Percentiles rank a stretch among this genome's conserved stretches.
These are phyloP conservation scores for Magnaporthiopsis poae DNA, from an alignment of 2,329 filamentous ascomycete species.

Conservation along the genomic window DNA sequence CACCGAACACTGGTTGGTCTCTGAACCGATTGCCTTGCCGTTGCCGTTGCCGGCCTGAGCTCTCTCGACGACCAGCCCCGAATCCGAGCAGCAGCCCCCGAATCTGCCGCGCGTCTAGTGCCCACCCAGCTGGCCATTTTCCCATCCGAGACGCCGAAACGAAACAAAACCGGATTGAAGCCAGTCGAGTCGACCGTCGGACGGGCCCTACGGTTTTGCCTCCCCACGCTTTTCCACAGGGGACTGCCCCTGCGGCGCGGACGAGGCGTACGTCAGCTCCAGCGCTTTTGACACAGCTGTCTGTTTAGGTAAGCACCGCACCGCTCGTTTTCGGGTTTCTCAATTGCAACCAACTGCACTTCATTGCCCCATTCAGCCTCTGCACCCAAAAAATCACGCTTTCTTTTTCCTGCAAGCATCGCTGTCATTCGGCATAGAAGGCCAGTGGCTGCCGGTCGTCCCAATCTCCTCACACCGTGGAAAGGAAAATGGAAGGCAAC, in stretches of 20 bases:
- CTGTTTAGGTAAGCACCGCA: background rate
- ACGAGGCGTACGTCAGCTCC: background rate
- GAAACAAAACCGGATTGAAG: background rate
- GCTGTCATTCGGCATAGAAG: background rate
- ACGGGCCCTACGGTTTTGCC: background rate
- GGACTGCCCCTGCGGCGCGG: background rate
- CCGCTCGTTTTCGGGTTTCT: background rate
- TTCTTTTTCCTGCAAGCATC: too few species aligned
- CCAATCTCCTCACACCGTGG: too few species aligned
- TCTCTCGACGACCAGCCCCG: background rate
- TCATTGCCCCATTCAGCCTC: background rate
- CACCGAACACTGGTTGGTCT: background rate
- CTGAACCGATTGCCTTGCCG: background rate
- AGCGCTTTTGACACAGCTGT: too few species aligned
- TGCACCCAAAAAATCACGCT: too few species aligned
- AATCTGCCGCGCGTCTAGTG: background rate
- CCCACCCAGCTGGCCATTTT: background rate
- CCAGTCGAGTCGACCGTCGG: background rate
- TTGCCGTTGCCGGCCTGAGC: background rate
- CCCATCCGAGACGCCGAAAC: background rate
- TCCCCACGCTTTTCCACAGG: background rate
- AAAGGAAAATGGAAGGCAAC: too few species aligned
- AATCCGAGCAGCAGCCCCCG: background rate
- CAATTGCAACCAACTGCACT: background rate
- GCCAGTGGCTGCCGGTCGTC: background rate